These are phyloP conservation scores for Globisporangium apiculatum DNA, from an alignment of 352 stramenopile genomes.

Conservation along the genomic window DNA sequence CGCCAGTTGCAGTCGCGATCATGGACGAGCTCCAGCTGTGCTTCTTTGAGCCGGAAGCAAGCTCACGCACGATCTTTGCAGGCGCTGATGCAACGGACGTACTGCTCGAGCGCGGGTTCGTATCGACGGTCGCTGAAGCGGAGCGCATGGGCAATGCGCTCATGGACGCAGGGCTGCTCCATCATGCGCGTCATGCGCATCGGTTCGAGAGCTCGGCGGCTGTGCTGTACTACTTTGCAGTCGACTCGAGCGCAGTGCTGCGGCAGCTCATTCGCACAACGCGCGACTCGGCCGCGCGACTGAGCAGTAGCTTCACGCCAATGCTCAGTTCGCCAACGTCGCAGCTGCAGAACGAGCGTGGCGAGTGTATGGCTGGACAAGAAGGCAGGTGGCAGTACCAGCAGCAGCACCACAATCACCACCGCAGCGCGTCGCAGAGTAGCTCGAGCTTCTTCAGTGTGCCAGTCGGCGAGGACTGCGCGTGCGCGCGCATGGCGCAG, in stretches of 20 bases:
- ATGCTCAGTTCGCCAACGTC: background rate
- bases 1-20: slow-evolving; percentile 18
- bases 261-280: background rate
- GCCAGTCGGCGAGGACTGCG: background rate
- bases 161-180: slow-evolving; percentile 31
- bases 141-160: slow-evolving; percentile 35
- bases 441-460: background rate
- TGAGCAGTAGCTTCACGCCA: background rate
- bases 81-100: slow-evolving; percentile 15
- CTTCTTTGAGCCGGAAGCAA: slow-evolving; percentile 16
- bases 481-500: background rate
- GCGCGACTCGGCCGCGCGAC: background rate
- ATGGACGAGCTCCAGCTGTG: slow-evolving; percentile 20
- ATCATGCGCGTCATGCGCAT: slow-evolving; percentile 35
- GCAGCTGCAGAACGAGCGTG: background rate
- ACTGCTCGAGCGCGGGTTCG: background rate
- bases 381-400: background rate
- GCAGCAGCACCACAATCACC: background rate
- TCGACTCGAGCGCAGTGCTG: slow-evolving; percentile 15
- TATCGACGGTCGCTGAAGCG: slow-evolving; percentile 16
- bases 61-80: slow-evolving; percentile 22
- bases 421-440: slow-evolving; percentile 1
- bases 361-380: too few relatives aligned
- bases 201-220: slow-evolving; percentile 24
- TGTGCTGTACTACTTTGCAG: slow-evolving; percentile 35